Evolutionary conservation across 805 yeast genomes (phyloP).

Genomic region (Metschnikowia corniflorae): DNA sequence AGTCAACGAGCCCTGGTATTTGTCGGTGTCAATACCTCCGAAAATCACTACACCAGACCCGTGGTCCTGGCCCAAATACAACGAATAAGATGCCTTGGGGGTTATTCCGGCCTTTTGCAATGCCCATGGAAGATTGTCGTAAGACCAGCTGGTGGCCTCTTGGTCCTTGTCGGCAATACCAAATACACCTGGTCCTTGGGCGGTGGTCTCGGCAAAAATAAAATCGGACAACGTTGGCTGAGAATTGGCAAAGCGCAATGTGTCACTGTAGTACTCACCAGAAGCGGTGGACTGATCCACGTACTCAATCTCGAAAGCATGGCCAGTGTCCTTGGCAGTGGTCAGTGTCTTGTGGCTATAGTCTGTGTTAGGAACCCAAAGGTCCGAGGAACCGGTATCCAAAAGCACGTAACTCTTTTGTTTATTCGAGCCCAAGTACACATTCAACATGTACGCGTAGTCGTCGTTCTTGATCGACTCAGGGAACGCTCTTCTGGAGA

Average conservation of each 20-base stretch:
- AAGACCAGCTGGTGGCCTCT: constrained; percentile 1
- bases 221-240: constrained; percentile 4
- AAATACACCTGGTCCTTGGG: constrained; percentile 6
- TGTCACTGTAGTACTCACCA: constrained; percentile 12
- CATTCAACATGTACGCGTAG: constrained; percentile 11
- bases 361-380: constrained; percentile 29
- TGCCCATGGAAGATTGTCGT: constrained; percentile 56
- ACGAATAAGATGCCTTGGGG: constrained; percentile 53
- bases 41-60: constrained; percentile 34
- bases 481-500: constrained; percentile 1
- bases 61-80: constrained; percentile 47
- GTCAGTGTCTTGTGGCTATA: constrained; percentile 3
- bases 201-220: constrained; percentile 10
- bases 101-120: constrained; percentile 58
- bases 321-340: constrained; percentile 8
- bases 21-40: constrained; percentile 42
- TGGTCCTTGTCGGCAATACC: constrained; percentile 10
- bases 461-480: constrained; percentile 3
- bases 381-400: constrained; percentile 44
- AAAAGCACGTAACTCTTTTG: constrained; percentile 28
- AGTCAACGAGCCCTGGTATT: constrained; percentile 22
- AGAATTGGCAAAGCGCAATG: constrained; percentile 4
- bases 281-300: constrained; percentile 7
- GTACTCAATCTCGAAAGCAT: constrained; percentile 6
- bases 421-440: constrained; percentile 14